These are phyloP conservation scores for Prunus davidiana DNA, from an alignment of 306 rosid genomes.

Conservation along the genomic window DNA sequence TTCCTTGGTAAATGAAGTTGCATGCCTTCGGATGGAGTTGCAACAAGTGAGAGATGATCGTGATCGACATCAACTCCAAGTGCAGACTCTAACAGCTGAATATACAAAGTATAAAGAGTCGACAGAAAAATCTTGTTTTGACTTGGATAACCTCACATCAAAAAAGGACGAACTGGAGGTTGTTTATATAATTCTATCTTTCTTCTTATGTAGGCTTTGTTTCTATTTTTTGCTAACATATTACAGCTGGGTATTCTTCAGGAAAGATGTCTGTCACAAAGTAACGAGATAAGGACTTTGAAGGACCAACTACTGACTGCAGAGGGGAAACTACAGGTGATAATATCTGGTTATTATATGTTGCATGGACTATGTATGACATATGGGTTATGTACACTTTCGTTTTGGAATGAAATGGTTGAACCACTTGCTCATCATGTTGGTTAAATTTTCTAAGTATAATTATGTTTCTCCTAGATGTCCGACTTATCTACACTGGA, in stretches of 20 bases:
- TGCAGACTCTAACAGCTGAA: constrained; percentile 61
- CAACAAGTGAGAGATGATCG: constrained; percentile 84
- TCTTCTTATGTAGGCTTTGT: background rate
- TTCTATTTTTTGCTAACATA: background rate
- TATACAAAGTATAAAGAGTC: constrained; percentile 59
- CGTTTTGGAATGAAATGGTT: background rate
- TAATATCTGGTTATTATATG: constrained; percentile 5
- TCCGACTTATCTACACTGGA: constrained; percentile 68
- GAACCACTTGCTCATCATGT: constrained; percentile 4
- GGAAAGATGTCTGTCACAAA: constrained; percentile 71
- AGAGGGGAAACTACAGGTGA: constrained; percentile 78
- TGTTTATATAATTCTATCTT: constrained; percentile 21
- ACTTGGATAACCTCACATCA: constrained; percentile 52
- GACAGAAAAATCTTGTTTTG: constrained; percentile 50
- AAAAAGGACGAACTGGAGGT: constrained; percentile 77
- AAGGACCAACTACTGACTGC: constrained; percentile 57
- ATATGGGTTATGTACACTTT: constrained; percentile 16
- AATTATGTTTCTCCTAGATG: constrained; percentile 45
- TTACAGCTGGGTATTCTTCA: constrained; percentile 31
- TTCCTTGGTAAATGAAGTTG: constrained; percentile 61
- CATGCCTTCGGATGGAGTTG: constrained; percentile 64
- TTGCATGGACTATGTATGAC: background rate
- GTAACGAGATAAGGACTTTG: constrained; percentile 50
- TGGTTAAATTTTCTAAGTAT: constrained; percentile 6
- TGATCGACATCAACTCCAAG: constrained; percentile 52